phyloP scores from a whole-genome alignment of 495 filamentous ascomycete genomes.

The Aspergillus sclerotiicarbonarius region DNA sequence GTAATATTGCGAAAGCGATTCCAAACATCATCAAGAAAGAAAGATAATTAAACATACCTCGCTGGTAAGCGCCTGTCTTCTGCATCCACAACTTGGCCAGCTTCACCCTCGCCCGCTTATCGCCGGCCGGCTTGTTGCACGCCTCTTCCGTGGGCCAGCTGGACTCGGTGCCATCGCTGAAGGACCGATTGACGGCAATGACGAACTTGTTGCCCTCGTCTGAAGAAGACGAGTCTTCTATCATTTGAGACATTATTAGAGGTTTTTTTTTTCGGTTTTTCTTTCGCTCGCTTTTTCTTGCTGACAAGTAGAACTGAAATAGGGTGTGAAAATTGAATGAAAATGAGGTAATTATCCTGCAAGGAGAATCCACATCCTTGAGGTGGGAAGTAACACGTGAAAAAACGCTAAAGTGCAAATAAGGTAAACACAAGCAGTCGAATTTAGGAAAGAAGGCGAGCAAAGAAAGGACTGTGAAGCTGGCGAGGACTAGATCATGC shows the following conservation, averaged over 20 bases:
- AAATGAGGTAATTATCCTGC: slow-evolving; percentile 8
- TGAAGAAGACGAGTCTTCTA: slow-evolving; percentile 3
- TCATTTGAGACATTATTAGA: slow-evolving; percentile 11
- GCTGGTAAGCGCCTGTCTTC: slow-evolving; percentile 28
- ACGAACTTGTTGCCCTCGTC: slow-evolving; percentile 27
- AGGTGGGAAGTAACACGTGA: neutral
- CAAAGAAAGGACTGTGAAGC: neutral
- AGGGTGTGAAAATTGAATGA: slow-evolving; percentile 9
- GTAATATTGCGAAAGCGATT: neutral
- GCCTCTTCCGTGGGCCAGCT: slow-evolving; percentile 32
- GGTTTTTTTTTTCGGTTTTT: neutral
- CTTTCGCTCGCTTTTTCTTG: neutral
- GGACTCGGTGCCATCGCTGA: slow-evolving; percentile 33
- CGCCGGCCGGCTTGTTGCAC: slow-evolving; percentile 20
- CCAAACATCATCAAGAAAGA: slow-evolving; percentile 5
- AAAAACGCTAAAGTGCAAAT: neutral
- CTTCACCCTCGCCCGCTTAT: slow-evolving; percentile 27
- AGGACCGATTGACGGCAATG: slow-evolving; percentile 28
- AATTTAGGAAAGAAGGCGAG: neutral
- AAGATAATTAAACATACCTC: slow-evolving; percentile 28
- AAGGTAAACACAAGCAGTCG: neutral
- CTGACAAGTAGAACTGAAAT: neutral
- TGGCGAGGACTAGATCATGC: neutral
- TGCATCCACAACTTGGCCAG: slow-evolving; percentile 41
- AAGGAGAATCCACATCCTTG: neutral